Percentiles rank a stretch among this genome's conserved stretches.
Conservation (phyloP, 768 basidiomycete genomes). For the Leccinellum albellum region DNA sequence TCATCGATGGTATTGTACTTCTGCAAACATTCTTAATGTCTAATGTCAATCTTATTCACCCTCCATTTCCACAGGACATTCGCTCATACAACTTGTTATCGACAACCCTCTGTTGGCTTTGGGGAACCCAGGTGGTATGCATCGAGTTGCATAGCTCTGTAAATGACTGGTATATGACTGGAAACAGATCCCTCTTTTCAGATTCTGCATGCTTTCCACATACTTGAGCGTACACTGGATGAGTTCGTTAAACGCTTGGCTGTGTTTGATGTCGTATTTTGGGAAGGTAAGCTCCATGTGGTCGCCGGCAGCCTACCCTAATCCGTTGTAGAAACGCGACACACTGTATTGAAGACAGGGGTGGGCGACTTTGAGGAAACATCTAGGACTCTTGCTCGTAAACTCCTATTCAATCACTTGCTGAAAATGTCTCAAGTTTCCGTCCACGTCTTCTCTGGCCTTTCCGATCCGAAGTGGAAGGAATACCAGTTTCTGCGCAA, state of each 20-base stretch:
- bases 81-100: slow-evolving; percentile 54
- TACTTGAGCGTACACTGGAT: slow-evolving; percentile 48
- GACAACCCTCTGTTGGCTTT: slow-evolving; percentile 60
- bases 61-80: slow-evolving; percentile 46
- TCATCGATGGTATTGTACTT: slow-evolving; percentile 52
- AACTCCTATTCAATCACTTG: slow-evolving; percentile 50
- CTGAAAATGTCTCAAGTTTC: slow-evolving; percentile 34
- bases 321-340: slow-evolving; percentile 38
- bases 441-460: slow-evolving; percentile 44
- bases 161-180: background rate
- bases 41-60: background rate
- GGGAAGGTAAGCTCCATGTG: slow-evolving; percentile 38
- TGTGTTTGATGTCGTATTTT: slow-evolving; percentile 64
- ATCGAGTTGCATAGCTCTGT: background rate
- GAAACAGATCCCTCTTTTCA: slow-evolving; percentile 53
- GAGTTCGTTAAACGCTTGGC: slow-evolving; percentile 49
- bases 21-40: background rate
- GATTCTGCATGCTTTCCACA: slow-evolving; percentile 55
- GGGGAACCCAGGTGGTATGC: slow-evolving; percentile 43
- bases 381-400: slow-evolving; percentile 51
- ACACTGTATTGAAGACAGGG: slow-evolving; percentile 41
- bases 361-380: slow-evolving; percentile 33
- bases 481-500: slow-evolving; percentile 40
- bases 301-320: background rate
- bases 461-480: slow-evolving; percentile 48